Percentiles rank a stretch among this genome's conserved stretches.
Conservation (phyloP, 148 eudicot species). For the Nepenthes gracilis region DNA sequence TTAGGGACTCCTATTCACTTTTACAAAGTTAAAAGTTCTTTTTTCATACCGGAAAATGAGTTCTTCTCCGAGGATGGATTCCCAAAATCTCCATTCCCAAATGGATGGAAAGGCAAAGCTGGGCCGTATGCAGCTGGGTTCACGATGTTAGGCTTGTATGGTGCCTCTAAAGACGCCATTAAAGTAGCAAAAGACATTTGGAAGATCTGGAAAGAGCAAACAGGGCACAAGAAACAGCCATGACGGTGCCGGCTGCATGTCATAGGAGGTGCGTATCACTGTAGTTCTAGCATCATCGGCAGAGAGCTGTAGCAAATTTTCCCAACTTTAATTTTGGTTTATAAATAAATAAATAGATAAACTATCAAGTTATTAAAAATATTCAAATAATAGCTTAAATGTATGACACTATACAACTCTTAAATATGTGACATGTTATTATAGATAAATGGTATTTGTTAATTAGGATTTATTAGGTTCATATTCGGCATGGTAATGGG, state of each 20-base stretch:
- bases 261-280: conserved; percentile 56
- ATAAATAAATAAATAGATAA: no score
- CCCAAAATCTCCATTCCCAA: conserved; percentile 65
- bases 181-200: conserved; percentile 71
- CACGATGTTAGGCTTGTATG: conserved; percentile 70
- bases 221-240: conserved; percentile 39
- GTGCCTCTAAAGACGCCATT: conserved; percentile 70
- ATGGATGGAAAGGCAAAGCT: conserved; percentile 78
- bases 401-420: no score
- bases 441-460: no score
- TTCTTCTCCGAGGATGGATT: conserved; percentile 59
- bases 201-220: conserved; percentile 63
- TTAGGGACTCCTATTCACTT: no score
- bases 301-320: not conserved
- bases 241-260: conserved; percentile 36
- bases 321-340: not conserved
- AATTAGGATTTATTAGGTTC: no score
- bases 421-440: no score
- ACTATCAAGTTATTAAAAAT: no score
- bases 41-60: conserved; percentile 49
- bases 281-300: conserved; percentile 21
- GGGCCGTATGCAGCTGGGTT: conserved; percentile 85
- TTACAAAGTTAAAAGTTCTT: conserved; percentile 5
- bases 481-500: no score
- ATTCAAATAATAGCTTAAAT: no score